phyloP scores from a whole-genome alignment of 1,139 yeast species.

The Hansenula lynferdii region DNA sequence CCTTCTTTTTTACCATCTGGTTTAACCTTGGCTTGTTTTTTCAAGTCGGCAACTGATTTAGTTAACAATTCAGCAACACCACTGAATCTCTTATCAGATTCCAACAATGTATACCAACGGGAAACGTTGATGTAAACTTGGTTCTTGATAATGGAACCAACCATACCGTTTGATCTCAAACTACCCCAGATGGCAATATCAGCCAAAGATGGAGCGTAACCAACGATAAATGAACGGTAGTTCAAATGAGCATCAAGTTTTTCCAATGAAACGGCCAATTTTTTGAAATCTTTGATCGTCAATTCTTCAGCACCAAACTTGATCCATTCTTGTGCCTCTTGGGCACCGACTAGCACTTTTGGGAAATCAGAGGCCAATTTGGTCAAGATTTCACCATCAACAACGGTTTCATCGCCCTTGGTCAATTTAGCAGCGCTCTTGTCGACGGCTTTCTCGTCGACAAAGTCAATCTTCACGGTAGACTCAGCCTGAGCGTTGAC shows the following conservation, averaged over 20 bases:
- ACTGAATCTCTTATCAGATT: conserved; percentile 61
- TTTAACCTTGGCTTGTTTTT: conserved; percentile 52
- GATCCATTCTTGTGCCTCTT: conserved; percentile 56
- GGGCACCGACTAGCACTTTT: conserved; percentile 36
- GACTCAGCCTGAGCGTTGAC: conserved; percentile 51
- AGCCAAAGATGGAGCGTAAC: conserved; percentile 62
- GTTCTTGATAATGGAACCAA: conserved; percentile 85
- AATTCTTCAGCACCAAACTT: conserved; percentile 65
- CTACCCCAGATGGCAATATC: conserved; percentile 95
- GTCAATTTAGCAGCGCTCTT: conserved; percentile 28
- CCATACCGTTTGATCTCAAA: conserved; percentile 86
- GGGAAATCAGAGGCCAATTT: conserved; percentile 43
- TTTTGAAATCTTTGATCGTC: conserved; percentile 83
- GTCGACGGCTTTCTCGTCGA: conserved; percentile 52
- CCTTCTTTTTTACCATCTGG: conserved; percentile 67
- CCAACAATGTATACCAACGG: conserved; percentile 88
- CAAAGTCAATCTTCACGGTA: conserved; percentile 57
- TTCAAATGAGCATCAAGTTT: conserved; percentile 78
- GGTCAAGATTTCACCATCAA: conserved; percentile 38
- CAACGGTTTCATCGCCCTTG: conserved; percentile 29
- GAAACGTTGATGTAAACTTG: conserved; percentile 80
- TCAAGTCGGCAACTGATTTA: conserved; percentile 66
- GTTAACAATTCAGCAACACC: conserved; percentile 63
- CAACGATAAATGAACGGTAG: conserved; percentile 75
- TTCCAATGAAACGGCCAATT: conserved; percentile 72